Conservation (phyloP, 1,139 yeast species). For the Lodderomyces orthopsilosis region DNA sequence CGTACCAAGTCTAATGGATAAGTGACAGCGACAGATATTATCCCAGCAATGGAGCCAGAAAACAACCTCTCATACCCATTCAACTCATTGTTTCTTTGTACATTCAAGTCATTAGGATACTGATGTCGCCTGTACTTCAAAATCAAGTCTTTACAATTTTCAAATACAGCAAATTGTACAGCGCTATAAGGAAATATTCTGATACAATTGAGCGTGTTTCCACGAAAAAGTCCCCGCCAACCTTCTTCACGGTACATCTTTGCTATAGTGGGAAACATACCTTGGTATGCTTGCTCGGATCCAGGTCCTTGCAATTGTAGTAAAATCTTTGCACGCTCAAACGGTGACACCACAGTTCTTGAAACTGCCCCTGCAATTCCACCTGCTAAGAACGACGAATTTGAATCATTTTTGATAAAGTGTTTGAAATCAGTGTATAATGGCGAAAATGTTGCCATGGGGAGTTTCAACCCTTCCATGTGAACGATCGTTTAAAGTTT, state of each 20-base stretch:
- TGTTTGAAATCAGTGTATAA: slow-evolving; percentile 19
- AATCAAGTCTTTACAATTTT: slow-evolving; percentile 56
- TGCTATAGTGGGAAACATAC: slow-evolving; percentile 70
- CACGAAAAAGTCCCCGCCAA: slow-evolving; percentile 81
- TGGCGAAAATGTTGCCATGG: slow-evolving; percentile 5
- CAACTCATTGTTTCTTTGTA: slow-evolving; percentile 32
- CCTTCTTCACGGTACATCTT: slow-evolving; percentile 92
- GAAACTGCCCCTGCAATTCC: slow-evolving; percentile 88
- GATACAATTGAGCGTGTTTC: slow-evolving; percentile 85
- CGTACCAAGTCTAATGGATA: slow-evolving; percentile 91
- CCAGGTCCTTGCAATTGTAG: slow-evolving; percentile 88
- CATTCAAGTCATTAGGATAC: slow-evolving; percentile 9
- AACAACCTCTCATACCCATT: slow-evolving; percentile 53
- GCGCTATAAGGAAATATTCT: slow-evolving; percentile 94
- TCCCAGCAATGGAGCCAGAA: slow-evolving; percentile 83
- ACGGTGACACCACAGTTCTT: slow-evolving; percentile 90
- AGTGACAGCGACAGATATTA: slow-evolving; percentile 75
- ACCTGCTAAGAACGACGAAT: slow-evolving; percentile 59
- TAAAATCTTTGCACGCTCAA: slow-evolving; percentile 89
- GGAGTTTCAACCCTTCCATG: slow-evolving; percentile 11
- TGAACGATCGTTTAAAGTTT: background rate
- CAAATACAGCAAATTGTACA: slow-evolving; percentile 87
- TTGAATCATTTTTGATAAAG: slow-evolving; percentile 45
- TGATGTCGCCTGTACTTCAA: slow-evolving; percentile 20
- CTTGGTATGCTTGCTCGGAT: slow-evolving; percentile 56